Conservation (phyloP, 169 alveolate species). For the Ichthyophthirius multifiliis region DNA sequence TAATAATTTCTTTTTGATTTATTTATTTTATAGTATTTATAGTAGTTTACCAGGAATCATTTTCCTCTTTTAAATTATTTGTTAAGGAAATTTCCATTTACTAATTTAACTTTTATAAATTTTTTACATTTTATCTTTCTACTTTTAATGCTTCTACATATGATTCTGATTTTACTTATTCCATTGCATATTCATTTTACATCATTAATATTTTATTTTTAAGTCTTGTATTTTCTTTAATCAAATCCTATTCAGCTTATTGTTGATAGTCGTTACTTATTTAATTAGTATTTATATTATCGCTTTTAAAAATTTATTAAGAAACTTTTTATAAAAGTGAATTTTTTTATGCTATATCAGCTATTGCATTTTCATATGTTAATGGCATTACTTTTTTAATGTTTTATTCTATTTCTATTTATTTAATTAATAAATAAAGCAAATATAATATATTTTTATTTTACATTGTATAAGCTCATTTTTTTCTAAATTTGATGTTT, state of each 20-base stretch:
- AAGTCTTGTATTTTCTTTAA: neutral
- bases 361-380: neutral
- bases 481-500: too few relatives aligned
- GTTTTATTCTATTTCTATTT: neutral
- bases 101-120: neutral
- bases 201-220: neutral
- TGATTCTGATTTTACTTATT: neutral
- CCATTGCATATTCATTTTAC: neutral
- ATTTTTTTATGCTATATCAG: neutral
- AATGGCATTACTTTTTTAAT: neutral
- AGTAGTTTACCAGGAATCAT: conserved; percentile 1
- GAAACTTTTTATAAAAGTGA: neutral
- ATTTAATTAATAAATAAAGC: neutral
- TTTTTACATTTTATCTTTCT: neutral
- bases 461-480: too few relatives aligned
- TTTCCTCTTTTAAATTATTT: conserved; percentile 16
- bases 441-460: too few relatives aligned
- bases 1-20: conserved; percentile 13
- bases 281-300: too few relatives aligned
- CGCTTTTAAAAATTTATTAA: neutral
- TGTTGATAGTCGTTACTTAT: neutral
- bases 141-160: neutral
- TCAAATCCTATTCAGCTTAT: neutral
- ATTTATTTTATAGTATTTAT: neutral
- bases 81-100: conserved; percentile 12